Evolutionary conservation across 495 filamentous ascomycete species (phyloP).

Genomic region (Polyplosphaeria fusca): DNA sequence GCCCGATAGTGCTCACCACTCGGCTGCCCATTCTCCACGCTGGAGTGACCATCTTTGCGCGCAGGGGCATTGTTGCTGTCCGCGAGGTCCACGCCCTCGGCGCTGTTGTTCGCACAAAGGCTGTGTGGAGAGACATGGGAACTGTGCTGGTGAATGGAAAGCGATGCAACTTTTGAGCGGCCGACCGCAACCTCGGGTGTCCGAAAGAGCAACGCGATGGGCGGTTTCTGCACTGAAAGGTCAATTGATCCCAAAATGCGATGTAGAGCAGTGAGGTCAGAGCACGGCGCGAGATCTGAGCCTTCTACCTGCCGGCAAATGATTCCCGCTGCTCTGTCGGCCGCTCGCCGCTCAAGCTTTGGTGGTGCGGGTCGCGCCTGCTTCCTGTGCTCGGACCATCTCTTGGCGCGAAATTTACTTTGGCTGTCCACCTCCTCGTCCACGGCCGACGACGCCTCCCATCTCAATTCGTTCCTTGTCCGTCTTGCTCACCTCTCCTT

Average conservation of each 20-base stretch:
- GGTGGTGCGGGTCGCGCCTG: neutral
- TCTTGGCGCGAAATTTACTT: neutral
- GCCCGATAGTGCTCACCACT: slow-evolving; percentile 42
- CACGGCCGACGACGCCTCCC: slow-evolving; percentile 1
- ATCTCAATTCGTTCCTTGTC: slow-evolving; percentile 28
- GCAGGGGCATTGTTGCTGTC: slow-evolving; percentile 70
- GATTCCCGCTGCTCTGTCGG: slow-evolving; percentile 8
- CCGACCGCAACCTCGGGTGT: slow-evolving; percentile 34
- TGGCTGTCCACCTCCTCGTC: neutral
- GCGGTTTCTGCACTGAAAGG: neutral
- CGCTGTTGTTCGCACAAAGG: slow-evolving; percentile 27
- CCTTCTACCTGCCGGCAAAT: slow-evolving; percentile 4
- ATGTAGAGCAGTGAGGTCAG: neutral
- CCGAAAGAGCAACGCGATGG: neutral
- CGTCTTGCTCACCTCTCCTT: slow-evolving; percentile 13
- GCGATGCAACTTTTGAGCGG: slow-evolving; percentile 29
- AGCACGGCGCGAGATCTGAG: neutral
- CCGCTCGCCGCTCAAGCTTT: neutral
- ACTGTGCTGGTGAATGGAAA: neutral
- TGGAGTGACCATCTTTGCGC: slow-evolving; percentile 73
- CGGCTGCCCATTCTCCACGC: slow-evolving; percentile 51
- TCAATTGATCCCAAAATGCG: slow-evolving; percentile 11
- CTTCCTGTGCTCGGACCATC: neutral
- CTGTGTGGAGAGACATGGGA: slow-evolving; percentile 35
- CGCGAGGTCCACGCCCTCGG: slow-evolving; percentile 34